A percentile compares a stretch with the other conserved stretches of the same genome.
phyloP scores from a whole-genome alignment of 1,139 yeast species.

The Kazachstania sp. region DNA sequence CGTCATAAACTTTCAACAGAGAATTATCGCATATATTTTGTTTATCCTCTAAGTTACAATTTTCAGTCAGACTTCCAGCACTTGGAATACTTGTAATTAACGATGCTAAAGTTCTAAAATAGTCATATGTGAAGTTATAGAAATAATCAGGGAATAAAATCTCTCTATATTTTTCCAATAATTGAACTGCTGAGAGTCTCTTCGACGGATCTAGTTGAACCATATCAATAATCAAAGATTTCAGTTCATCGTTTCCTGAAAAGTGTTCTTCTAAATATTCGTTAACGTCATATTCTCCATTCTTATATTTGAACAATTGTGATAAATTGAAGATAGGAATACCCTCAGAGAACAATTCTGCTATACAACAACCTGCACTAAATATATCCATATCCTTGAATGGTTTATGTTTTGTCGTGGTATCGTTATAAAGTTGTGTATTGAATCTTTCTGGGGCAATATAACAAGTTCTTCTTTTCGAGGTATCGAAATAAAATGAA shows the following conservation, averaged over 20 bases:
- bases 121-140: conserved; percentile 61
- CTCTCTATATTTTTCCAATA: conserved; percentile 44
- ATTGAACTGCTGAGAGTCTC: conserved; percentile 48
- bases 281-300: conserved; percentile 57
- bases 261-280: conserved; percentile 38
- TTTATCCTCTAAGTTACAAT: conserved; percentile 26
- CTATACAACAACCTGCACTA: conserved; percentile 84
- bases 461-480: conserved; percentile 79
- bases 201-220: conserved; percentile 52
- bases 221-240: conserved; percentile 52
- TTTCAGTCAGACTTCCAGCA: conserved; percentile 17
- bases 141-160: conserved; percentile 63
- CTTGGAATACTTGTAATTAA: conserved; percentile 26
- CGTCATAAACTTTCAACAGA: conserved; percentile 49
- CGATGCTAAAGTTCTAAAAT: conserved; percentile 40
- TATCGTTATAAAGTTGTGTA: conserved; percentile 22
- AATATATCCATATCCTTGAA: conserved; percentile 78
- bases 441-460: conserved; percentile 88
- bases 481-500: conserved; percentile 84
- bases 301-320: conserved; percentile 74
- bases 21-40: conserved; percentile 48
- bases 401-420: conserved; percentile 36
- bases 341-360: conserved; percentile 82
- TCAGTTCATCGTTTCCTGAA: conserved; percentile 39
- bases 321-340: conserved; percentile 79